Evolutionary conservation across 2,329 filamentous ascomycete genomes (phyloP).

Genomic region (Moelleriella libera): DNA sequence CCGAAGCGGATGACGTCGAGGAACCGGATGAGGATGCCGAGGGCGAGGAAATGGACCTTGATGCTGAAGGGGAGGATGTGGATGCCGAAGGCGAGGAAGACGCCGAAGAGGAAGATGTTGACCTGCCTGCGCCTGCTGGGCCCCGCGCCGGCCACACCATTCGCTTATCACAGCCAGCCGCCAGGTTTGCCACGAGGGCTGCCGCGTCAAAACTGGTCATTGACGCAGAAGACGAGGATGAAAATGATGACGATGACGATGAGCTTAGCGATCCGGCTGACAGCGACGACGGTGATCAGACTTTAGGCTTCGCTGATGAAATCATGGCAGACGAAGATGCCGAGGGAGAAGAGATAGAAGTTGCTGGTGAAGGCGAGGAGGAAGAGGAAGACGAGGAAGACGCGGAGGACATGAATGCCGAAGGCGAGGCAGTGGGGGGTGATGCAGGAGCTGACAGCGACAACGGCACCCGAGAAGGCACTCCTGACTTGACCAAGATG

Average conservation of each 20-base stretch:
- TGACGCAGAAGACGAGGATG: constrained; percentile 31
- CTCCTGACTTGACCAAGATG: constrained; percentile 44
- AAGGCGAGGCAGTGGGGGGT: constrained; percentile 20
- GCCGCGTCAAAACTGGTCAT: constrained; percentile 18
- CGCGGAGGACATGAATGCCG: constrained; percentile 21
- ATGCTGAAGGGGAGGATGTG: constrained; percentile 27
- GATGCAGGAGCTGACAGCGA: constrained; percentile 26
- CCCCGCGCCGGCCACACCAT: constrained; percentile 23
- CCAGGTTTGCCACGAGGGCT: constrained; percentile 19
- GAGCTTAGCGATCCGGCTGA: constrained; percentile 40
- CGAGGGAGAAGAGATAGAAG: constrained; percentile 29
- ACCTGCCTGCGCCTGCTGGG: constrained; percentile 23
- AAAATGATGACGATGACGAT: constrained; percentile 37
- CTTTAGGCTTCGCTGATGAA: constrained; percentile 26
- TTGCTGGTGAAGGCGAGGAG: constrained; percentile 25
- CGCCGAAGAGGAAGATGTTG: constrained; percentile 26
- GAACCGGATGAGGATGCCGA: constrained; percentile 23
- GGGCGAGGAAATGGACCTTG: constrained; percentile 25
- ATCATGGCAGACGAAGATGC: constrained; percentile 33
- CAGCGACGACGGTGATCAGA: constrained; percentile 28
- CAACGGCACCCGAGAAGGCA: constrained; percentile 31
- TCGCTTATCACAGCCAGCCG: constrained; percentile 30
- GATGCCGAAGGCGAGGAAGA: constrained; percentile 28
- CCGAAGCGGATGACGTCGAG: constrained; percentile 21
- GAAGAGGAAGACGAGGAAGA: constrained; percentile 25